Conservation (phyloP, 805 yeast genomes). For the Wickerhamomyces alni region DNA sequence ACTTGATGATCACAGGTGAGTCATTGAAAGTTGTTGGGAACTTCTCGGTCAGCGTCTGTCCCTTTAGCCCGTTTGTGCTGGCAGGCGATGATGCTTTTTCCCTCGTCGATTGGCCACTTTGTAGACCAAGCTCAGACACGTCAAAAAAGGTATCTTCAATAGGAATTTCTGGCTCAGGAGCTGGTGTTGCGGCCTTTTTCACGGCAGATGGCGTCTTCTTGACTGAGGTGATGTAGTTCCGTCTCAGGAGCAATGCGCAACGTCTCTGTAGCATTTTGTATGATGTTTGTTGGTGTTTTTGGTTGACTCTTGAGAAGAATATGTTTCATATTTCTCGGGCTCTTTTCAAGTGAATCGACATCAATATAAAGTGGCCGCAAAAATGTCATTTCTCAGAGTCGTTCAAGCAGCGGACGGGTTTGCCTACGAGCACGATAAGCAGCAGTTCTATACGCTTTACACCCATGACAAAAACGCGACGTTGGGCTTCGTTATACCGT, state of each 20-base stretch:
- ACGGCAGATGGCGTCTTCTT: background rate
- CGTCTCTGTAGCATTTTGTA: too few relatives aligned
- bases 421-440: constrained; percentile 11
- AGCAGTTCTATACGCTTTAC: constrained; percentile 4
- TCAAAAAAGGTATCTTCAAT: background rate
- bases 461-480: constrained; percentile 14
- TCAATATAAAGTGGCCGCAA: background rate
- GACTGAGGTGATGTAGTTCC: background rate
- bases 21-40: constrained; percentile 19
- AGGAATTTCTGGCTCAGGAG: background rate
- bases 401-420: constrained; percentile 22
- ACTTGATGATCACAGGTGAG: constrained; percentile 10
- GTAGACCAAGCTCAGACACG: background rate
- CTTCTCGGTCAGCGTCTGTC: constrained; percentile 12
- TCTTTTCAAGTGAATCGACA: too few relatives aligned
- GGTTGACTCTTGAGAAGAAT: too few relatives aligned
- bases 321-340: too few relatives aligned
- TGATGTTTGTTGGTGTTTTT: too few relatives aligned
- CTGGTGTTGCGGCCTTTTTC: background rate
- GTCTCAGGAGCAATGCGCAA: too few relatives aligned
- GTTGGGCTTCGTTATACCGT: constrained; percentile 11
- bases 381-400: background rate
- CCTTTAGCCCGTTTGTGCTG: constrained; percentile 7
- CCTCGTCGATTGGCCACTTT: background rate
- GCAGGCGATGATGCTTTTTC: background rate